Base-by-base conservation (phyloP, 2,329 filamentous ascomycete genomes). In the Mycosphaerelloides madeirae region DNA sequence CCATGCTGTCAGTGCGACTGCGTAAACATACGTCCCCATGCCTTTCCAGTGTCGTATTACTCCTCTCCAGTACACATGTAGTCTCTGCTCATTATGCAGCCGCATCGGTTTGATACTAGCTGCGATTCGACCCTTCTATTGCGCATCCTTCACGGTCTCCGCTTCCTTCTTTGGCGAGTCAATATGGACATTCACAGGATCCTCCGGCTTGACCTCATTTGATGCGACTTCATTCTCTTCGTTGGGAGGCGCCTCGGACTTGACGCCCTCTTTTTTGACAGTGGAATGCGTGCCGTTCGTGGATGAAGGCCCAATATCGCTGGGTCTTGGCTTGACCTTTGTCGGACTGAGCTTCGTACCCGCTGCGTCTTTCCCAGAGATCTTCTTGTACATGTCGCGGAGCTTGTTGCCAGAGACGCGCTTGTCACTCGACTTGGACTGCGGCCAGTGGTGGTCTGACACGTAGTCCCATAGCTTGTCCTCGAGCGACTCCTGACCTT, bases 141-240 rank as follows among this genome's bases (percentile, higher is more conserved):
- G 33, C 34, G 12, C 41, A 31, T 43, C 33, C 7, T 43, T 15
- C 25, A 34, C 32, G 20, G 32, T n/a, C 15, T 43, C 22, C 7
- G 3, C 16, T 22, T 41, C 29, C 5, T n/a, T 13, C 31, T 43
- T 34, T 14, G 37, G 22, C 14, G 22, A 29, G 83, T 18, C 97
- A 72, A 11, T 87, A 87, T 50, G 85, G 83, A 2, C 84, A 74
- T 20, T 77, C 82, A 58, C 96, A 90, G 45, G 87, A 83, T 67
- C 97, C 91, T 39, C 42, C 22, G 22, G n/a, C 36, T 44, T 39
- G 12, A 39, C 28, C 19, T 34, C 20, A 14, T 29, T 6, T 13
- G 31, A 31, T 8, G 22, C 7, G 12, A 12, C 13, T 25, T 38
- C 42, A 12, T 16, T 7, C 36, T 35, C 12, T 35, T 34, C 31